These are phyloP conservation scores for Puccinia polysora DNA, from an alignment of 1,284 basidiomycete genomes.

Conservation along the genomic window DNA sequence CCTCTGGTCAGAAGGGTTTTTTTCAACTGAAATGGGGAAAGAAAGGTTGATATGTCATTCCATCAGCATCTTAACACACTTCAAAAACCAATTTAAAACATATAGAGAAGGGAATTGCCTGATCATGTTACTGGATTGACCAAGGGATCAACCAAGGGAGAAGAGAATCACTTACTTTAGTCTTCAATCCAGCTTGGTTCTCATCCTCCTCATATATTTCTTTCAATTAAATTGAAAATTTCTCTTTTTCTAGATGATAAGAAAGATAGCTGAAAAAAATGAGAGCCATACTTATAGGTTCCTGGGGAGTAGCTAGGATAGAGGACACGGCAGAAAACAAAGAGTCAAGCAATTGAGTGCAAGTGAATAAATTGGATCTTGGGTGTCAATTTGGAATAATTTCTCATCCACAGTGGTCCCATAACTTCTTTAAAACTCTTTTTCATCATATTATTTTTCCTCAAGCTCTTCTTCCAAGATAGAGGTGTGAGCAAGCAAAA, in stretches of 20 bases:
- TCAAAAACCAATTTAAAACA: no score
- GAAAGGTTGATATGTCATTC: not conserved
- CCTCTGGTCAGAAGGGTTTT: conserved; percentile 20
- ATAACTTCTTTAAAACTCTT: not conserved
- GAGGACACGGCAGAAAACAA: not conserved
- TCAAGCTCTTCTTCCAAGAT: conserved; percentile 8
- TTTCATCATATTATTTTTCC: conserved; percentile 19
- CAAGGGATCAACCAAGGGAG: no score
- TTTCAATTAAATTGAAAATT: conserved; percentile 5
- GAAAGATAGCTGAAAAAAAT: not conserved
- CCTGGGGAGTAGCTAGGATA: not conserved
- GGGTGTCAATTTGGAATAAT: conserved; percentile 5
- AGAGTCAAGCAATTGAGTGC: not conserved
- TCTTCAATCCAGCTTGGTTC: not conserved
- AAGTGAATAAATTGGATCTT: conserved; percentile 19
- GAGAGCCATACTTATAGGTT: not conserved
- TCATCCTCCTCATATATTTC: not conserved
- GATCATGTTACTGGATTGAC: not conserved
- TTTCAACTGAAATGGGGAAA: conserved; percentile 9
- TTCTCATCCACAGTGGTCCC: not conserved
- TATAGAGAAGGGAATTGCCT: no score
- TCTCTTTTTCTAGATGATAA: not conserved
- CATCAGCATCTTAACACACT: not conserved
- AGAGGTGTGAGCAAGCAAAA: conserved; percentile 6
- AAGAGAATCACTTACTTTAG: not conserved